Base-by-base conservation (phyloP, 2,329 filamentous ascomycete species). In the Aspergillus versicolor region DNA sequence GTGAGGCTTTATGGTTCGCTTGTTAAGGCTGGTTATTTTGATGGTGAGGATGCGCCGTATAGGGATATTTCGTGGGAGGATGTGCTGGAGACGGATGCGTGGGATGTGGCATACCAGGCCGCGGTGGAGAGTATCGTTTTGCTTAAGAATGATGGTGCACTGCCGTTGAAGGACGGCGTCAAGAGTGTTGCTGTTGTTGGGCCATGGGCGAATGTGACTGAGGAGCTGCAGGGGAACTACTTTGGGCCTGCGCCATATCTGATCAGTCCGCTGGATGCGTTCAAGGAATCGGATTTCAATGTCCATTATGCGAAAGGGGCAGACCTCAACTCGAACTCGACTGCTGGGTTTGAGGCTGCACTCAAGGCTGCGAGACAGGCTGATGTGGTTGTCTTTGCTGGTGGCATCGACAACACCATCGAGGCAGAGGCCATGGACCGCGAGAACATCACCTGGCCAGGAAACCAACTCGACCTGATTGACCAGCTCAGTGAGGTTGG, bases 191-290 rank as follows among this genome's bases (percentile, higher is more conserved):
- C 82, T 0, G 70, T 88, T 43, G 73, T 88, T 27, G 85, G 84
- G 0, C 79, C 78, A 46, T 87, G 83, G 78, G 83, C 81, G 2
- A 84, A 84, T 51, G 81, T 81, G 6, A 83, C 82, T 0, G 74
- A 71, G 4, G 78, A 85, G 58, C 78, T 88, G 73, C 82, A 82
- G 50, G 85, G 84, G 0, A 84, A 84, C 63, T 88, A 88, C 70
- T 75, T 67, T 56, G 84, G 85, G 27, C 70, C 76, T 2, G 77
- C 85, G 1, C 82, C 83, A 0, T 87, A 82, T 68, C 72, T 83
- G 3, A 79, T 77, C 60, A 80, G 77, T 4, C 84, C 84, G 0
- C 72, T 84, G 0, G 78, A 77, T 30, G 83, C 84, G 11, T 78
- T 83, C 8, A 65, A 80, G 38, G 68, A 77, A 21, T 75, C 79